Evolutionary conservation across 768 basidiomycete species (phyloP), one percentile per base, ranked within the genome.

Genomic region (Erythrobasidium yunnanense): DNA sequence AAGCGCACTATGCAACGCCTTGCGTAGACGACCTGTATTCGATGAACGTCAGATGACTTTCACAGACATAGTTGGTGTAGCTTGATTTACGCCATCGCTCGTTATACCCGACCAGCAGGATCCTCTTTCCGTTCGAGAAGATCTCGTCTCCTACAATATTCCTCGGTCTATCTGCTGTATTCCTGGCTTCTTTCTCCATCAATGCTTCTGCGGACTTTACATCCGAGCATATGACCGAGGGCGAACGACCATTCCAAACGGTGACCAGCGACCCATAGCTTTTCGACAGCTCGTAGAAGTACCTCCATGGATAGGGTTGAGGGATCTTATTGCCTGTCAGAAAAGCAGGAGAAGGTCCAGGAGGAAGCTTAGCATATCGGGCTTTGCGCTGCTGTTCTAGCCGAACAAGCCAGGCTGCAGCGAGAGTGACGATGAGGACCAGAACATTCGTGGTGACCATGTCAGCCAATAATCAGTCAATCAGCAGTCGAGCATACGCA

Each of bases 91-190:
- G 22, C 66, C 66, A 66, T 20, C 53, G 52, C n/a, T 66, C 66
- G 22, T 38, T 66, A 32, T 66, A 45, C 18, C 66, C 66, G 33
- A 66, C 56, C 25, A 66, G 66, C 17, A 66, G 60, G 42, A 58
- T 66, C 17, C 66, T 46, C 60, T 57, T 66, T 4, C 45, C 45
- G 27, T 54, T 54, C 6, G 63, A 35, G 34, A 63, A 51, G 6
- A 63, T 63, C 5, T 63, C 60, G 18, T 49, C 60, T 49, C 45
- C 60, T 18, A 51, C 60, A 4, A 63, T 63, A 51, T 29, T 47
- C 30, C 32, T 25, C 20, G 60, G 60, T 22, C 60, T 23, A 34
- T 63, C 60, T 2, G 60, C 7, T 25, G 60, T 50, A 4, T 46
- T 29, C 38, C 60, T 49, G n/a, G 60, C 60, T 32, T 63, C 52